These are phyloP conservation scores for Penicillium sp. DNA, from an alignment of 2,329 filamentous ascomycete genomes.

Conservation along the genomic window DNA sequence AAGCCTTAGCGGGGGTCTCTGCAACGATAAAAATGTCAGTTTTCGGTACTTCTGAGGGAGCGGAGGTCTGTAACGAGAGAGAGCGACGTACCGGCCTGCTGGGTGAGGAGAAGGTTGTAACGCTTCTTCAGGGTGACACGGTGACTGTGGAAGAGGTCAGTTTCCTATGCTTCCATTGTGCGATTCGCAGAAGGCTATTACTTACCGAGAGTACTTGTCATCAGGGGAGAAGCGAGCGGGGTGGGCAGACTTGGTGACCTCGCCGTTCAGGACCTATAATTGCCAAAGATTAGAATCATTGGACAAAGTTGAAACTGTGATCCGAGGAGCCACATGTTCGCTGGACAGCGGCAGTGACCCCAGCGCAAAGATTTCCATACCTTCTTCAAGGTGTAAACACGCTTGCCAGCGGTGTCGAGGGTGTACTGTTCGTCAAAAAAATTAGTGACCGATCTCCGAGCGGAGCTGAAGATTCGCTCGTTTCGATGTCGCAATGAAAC, in stretches of 20 bases:
- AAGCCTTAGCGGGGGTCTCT: slow-evolving; percentile 36
- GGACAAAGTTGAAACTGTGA: neutral
- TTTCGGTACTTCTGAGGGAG: neutral
- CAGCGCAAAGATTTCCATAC: neutral
- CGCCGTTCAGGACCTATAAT: slow-evolving; percentile 57
- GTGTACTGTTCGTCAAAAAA: slow-evolving; percentile 61
- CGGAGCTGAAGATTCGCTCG: slow-evolving; percentile 11
- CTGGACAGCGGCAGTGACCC: neutral
- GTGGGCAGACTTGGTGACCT: slow-evolving; percentile 94
- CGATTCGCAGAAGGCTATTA: neutral
- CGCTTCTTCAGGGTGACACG: slow-evolving; percentile 92
- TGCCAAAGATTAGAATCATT: slow-evolving; percentile 9
- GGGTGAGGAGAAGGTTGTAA: slow-evolving; percentile 82
- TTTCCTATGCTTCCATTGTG: neutral
- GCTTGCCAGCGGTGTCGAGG: slow-evolving; percentile 75
- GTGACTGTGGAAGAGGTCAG: slow-evolving; percentile 56
- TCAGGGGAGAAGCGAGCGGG: slow-evolving; percentile 95
- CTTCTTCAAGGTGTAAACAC: slow-evolving; percentile 94
- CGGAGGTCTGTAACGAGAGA: neutral
- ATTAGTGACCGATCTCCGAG: slow-evolving; percentile 13
- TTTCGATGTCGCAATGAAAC: slow-evolving; percentile 12
- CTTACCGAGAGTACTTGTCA: slow-evolving; percentile 87
- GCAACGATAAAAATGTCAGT: slow-evolving; percentile 15
- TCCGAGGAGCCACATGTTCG: slow-evolving; percentile 27
- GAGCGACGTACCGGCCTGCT: slow-evolving; percentile 58